These are phyloP conservation scores for Selenicereus undatus DNA, from an alignment of 148 eudicot species.

Conservation along the genomic window DNA sequence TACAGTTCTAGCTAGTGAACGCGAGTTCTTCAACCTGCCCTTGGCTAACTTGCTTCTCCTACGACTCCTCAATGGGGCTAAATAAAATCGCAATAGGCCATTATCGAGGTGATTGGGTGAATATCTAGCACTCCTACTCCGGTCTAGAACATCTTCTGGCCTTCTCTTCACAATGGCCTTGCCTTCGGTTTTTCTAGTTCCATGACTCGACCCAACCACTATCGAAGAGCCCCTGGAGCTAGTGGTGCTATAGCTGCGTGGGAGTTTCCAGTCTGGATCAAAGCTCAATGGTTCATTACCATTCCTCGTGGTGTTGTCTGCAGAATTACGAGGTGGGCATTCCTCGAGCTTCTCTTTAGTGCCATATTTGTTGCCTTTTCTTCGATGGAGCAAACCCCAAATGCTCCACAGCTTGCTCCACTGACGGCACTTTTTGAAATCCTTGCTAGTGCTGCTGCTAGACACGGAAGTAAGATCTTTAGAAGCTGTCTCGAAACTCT, in stretches of 20 bases:
- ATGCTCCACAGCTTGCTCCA: constrained; percentile 64
- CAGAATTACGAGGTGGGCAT: constrained; percentile 16
- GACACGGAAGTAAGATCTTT: constrained; percentile 34
- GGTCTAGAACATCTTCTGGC: constrained; percentile 36
- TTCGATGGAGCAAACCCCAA: constrained; percentile 45
- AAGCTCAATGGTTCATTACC: constrained; percentile 14
- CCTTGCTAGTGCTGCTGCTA: constrained; percentile 26
- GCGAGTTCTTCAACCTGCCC: constrained; percentile 47
- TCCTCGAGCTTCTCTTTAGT: constrained; percentile 20
- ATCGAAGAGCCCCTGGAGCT: too few relatives aligned
- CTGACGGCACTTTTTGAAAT: constrained; percentile 44
- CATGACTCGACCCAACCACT: too few relatives aligned
- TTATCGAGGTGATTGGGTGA: constrained; percentile 43
- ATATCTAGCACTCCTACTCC: constrained; percentile 43
- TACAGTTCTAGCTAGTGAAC: constrained; percentile 41
- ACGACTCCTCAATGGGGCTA: constrained; percentile 72
- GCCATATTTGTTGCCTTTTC: constrained; percentile 32
- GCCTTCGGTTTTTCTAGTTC: constrained; percentile 24
- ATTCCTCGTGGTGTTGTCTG: constrained; percentile 26
- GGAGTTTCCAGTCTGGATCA: constrained; percentile 27
- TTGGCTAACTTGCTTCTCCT: constrained; percentile 53
- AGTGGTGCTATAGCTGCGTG: too few relatives aligned
- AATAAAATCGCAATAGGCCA: constrained; percentile 58
- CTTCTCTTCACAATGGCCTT: constrained; percentile 32
- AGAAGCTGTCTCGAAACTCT: constrained; percentile 40